Evolutionary conservation across 352 stramenopile genomes (phyloP).

Genomic region (Globisporangium iwayamae): DNA sequence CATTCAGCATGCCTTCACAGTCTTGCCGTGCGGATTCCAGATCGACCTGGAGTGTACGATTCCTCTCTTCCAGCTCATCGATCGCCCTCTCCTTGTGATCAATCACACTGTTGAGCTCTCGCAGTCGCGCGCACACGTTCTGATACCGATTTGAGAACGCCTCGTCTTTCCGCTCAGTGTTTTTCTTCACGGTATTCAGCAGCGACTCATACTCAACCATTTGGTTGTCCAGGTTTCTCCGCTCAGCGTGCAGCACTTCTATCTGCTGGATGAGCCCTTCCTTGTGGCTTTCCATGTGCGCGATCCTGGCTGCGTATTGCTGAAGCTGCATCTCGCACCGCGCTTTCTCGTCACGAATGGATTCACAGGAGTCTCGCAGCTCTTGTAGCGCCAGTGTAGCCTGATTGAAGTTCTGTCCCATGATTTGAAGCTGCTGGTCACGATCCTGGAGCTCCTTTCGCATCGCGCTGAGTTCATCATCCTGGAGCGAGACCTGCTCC

Average conservation of each 20-base stretch:
- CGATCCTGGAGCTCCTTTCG: conserved; percentile 63
- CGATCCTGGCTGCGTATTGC: conserved; percentile 56
- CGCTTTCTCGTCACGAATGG: conserved; percentile 53
- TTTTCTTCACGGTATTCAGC: conserved; percentile 59
- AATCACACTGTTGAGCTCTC: conserved; percentile 53
- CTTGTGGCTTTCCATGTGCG: conserved; percentile 59
- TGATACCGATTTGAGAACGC: conserved; percentile 61
- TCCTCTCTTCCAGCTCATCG: conserved; percentile 50
- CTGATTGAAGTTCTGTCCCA: conserved; percentile 78
- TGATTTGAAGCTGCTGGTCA: conserved; percentile 64
- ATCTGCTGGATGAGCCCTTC: conserved; percentile 36
- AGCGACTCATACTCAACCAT: conserved; percentile 58
- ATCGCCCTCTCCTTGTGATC: conserved; percentile 52
- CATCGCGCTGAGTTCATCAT: conserved; percentile 58
- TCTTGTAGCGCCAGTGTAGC: conserved; percentile 65
- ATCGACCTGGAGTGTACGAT: conserved; percentile 36
- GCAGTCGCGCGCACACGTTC: conserved; percentile 59
- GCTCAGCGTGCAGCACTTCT: conserved; percentile 30
- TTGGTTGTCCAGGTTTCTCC: conserved; percentile 38
- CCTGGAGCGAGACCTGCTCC: conserved; percentile 77
- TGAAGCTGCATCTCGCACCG: conserved; percentile 71
- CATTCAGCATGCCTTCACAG: conserved; percentile 80
- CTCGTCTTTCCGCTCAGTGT: conserved; percentile 56
- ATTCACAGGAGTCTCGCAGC: conserved; percentile 49
- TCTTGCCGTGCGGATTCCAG: conserved; percentile 67